phyloP scores from a whole-genome alignment of 345 rosid genomes.

The Barbarea vulgaris region DNA sequence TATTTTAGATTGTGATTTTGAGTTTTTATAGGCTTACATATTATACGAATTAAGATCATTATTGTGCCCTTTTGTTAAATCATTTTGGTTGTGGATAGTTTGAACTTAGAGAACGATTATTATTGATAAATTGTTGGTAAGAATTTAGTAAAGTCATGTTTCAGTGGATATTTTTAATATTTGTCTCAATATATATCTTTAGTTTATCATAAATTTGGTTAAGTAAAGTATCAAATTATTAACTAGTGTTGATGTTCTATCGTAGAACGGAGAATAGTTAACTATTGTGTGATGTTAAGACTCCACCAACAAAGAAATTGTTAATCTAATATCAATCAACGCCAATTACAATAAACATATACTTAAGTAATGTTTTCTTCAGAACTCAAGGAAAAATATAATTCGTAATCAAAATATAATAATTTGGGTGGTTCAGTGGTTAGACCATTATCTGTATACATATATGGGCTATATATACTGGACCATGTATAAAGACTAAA shows the following conservation, averaged over 20 bases:
- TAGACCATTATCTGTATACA: constrained; percentile 26
- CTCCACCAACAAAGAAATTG: constrained; percentile 29
- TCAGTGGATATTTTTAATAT: neutral
- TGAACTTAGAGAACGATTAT: neutral
- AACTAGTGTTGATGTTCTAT: neutral
- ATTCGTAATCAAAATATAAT: constrained; percentile 2
- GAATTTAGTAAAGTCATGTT: neutral
- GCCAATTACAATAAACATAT: constrained; percentile 23
- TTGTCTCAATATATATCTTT: neutral
- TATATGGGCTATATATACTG: neutral
- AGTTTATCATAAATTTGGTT: neutral
- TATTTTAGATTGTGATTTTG: neutral
- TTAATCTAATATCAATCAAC: constrained; percentile 27
- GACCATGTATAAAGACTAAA: neutral
- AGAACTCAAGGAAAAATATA: neutral
- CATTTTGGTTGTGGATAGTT: constrained; percentile 3
- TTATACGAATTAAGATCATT: neutral
- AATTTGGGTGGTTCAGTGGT: constrained; percentile 36
- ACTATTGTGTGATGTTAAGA: constrained; percentile 28
- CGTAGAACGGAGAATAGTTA: neutral
- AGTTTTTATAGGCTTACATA: neutral
- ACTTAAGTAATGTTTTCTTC: neutral
- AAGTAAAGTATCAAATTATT: neutral
- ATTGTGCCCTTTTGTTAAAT: neutral
- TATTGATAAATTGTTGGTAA: neutral